Base-by-base conservation (phyloP, 148 eudicot species). In the Diospyros lotus region DNA sequence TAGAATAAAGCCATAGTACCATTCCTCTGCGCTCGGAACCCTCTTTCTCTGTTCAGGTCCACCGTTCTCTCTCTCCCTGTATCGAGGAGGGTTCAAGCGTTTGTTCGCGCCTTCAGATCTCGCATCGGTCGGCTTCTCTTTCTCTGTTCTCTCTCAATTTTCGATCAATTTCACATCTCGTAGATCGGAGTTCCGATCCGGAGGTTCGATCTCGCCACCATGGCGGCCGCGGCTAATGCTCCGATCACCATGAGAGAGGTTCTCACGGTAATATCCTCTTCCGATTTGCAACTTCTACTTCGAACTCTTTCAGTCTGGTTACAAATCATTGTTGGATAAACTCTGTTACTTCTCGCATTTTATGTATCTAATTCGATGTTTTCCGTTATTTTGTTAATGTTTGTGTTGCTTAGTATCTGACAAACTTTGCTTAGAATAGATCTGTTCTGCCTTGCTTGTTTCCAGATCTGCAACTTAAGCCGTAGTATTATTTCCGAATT, bases 201-300 rank as follows among this genome's bases (percentile, higher is more conserved):
- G 75, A n/a, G 72, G 15, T 83, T 76, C 66, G 84, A 83, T 79
- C 81, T 80, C 79, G 80, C 72, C 79, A 87, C 84, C 82, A 95
- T 95, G 99, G 98, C 99, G 84, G 94, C 99, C 70, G 97, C 28
- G 28, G 28, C 99, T 9, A 95, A 88, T 77, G 98, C 99, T 55
- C 99, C 99, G 81, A 93, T 95, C 87, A 84, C 88, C 75, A 95
- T 95, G 99, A 88, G 85, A 52, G 99, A 95, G 82, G 83, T 90
- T 69, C 86, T 95, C 17, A 95, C 99, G 98, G 99, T 96, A 81
- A 65, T 76, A 69, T 41, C 14, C 18, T 69, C 48, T 38, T 12
- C 60, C 56, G 43, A 55, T 70, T 73, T 73, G 43, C 65, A 50
- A 15, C 52, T 10, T 43, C 46, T 46, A 62, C 52, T 56, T 54